Evolutionary conservation across 805 yeast species (phyloP).

Genomic region (Kazachstania viticola): DNA sequence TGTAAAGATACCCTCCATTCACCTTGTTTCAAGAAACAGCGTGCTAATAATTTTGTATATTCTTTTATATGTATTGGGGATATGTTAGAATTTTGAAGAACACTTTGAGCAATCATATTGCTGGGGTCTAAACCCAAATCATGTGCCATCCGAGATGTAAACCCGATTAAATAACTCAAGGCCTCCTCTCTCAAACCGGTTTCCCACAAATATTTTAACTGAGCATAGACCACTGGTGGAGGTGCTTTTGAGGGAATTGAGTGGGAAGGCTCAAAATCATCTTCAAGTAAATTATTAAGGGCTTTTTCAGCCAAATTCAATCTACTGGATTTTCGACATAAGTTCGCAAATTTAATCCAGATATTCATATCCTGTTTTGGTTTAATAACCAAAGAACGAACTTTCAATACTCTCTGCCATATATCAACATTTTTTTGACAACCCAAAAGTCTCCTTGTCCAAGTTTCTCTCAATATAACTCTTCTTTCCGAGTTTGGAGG

Average conservation of each 20-base stretch:
- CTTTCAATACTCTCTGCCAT: constrained; percentile 92
- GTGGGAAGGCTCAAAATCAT: constrained; percentile 36
- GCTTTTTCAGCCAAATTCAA: constrained; percentile 86
- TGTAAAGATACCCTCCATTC: constrained; percentile 88
- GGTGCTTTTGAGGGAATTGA: constrained; percentile 64
- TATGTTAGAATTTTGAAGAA: constrained; percentile 46
- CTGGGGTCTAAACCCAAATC: constrained; percentile 79
- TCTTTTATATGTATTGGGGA: constrained; percentile 59
- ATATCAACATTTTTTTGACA: constrained; percentile 93
- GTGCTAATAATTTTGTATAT: constrained; percentile 71
- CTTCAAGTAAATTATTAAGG: constrained; percentile 63
- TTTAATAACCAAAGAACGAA: constrained; percentile 81
- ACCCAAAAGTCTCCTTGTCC: constrained; percentile 84
- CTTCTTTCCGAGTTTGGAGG: constrained; percentile 75
- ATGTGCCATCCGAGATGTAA: constrained; percentile 79
- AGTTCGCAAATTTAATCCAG: constrained; percentile 94
- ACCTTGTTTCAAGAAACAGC: constrained; percentile 93
- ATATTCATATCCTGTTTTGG: constrained; percentile 95
- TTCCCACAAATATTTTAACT: constrained; percentile 92
- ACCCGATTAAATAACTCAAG: constrained; percentile 69
- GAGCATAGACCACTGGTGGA: constrained; percentile 93
- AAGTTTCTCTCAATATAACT: constrained; percentile 67
- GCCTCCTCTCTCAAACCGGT: constrained; percentile 82
- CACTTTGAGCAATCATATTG: constrained; percentile 74
- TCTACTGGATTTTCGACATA: constrained; percentile 86